Base-by-base conservation (phyloP, 495 filamentous ascomycete genomes). In the Hypoxylon lenormandii region DNA sequence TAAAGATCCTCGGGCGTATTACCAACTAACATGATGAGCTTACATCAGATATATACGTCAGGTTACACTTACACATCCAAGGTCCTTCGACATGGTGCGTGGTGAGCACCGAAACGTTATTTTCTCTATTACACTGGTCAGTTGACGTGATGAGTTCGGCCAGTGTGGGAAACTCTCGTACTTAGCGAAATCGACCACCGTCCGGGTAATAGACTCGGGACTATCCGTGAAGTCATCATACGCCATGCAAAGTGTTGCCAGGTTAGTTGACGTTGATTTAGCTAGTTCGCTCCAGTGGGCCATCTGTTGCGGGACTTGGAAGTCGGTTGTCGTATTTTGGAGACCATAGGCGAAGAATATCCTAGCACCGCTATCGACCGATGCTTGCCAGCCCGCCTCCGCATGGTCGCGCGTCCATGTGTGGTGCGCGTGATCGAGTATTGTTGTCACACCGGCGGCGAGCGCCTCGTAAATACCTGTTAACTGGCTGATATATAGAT, bases 391-490 rank as follows among this genome's bases (percentile, higher is more conserved):
- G 5, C 78, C 78, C 2, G 79, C 77, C 36, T 69, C 52, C 3
- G 76, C 68, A 64, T 84, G 76, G 0, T 79, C 80, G 2, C 76
- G 70, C 0, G 82, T 77, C 42, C 75, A 76, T 49, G 80, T 84
- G 43, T 82, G 64, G 70, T 87, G 82, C 1, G 51, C 48, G 26
- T 56, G 51, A n/a, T 64, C 51, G 1, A 64, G 43, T 1, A 54
- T 56, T 12, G 60, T 40, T 1, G 60, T 64, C n/a, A 57, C 52
- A 6, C 76, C 82, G 7, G 67, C 75, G 53, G 79, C 65, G 5
- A 83, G 60, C 13, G 78, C 62, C 52, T 84, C 82, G 21, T 77
- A 74, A 12, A 79, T 65, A 19, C 80, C 82, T 7, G 74, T 64
- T 22, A 83, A 72, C 60, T 82, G 76, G 57, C 80, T 75, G 50